Evolutionary conservation across 148 eudicot genomes (phyloP).

Genomic region (Fallopia convolvulus): DNA sequence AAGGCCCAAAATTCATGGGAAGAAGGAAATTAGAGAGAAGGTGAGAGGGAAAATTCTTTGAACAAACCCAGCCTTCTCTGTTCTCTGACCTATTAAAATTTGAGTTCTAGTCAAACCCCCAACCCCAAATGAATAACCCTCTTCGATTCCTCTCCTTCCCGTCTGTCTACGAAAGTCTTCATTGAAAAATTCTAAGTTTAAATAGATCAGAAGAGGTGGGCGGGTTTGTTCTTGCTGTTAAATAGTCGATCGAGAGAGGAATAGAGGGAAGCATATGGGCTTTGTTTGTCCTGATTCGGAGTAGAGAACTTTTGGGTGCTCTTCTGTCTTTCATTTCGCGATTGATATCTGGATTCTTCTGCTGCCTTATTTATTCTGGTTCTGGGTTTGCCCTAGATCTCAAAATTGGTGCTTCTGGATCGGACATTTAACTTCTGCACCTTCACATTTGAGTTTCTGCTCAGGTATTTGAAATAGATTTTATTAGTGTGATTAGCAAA

Average conservation of each 20-base stretch:
- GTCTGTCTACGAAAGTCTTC: not conserved
- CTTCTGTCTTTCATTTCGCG: not conserved
- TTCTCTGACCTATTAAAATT: not conserved
- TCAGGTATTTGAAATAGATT: not conserved
- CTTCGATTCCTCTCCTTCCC: not conserved
- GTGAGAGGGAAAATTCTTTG: slow-evolving; percentile 2
- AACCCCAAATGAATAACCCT: not conserved
- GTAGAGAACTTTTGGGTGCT: not conserved
- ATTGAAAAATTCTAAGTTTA: not conserved
- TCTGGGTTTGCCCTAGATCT: not conserved
- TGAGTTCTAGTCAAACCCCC: not conserved
- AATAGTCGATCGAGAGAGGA: not conserved
- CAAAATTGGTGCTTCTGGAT: not conserved
- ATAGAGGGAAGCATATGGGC: not conserved
- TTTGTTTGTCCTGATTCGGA: not conserved
- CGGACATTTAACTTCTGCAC: not conserved
- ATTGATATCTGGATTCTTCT: not conserved
- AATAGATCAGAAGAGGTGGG: not conserved
- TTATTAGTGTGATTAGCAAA: not conserved
- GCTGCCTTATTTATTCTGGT: not conserved
- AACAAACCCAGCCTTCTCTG: not conserved
- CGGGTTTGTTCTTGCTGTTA: not conserved
- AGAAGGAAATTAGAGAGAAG: not conserved
- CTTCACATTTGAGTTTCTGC: not conserved
- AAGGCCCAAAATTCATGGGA: not conserved